Evolutionary conservation across 495 filamentous ascomycete species (phyloP), one percentile per base, ranked within the genome.

Genomic region (Penicillium maclennaniae): DNA sequence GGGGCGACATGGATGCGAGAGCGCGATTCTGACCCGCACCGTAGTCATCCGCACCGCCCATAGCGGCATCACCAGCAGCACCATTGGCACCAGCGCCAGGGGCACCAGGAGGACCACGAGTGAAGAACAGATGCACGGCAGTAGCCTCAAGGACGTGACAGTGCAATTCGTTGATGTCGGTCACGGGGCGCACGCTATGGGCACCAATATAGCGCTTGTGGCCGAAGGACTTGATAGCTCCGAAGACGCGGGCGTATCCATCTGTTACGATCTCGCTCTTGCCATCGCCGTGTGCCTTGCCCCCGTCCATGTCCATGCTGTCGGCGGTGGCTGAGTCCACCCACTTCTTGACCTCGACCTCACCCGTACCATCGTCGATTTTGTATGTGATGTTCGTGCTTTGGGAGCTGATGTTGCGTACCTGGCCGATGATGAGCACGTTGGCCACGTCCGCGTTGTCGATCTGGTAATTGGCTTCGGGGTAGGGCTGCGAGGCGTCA

Each of bases 321-420:
- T 81, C 78, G 10, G 66, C 69, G 7, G 67, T 68, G 50, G 76
- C 73, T 7, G 78, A 66, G 72, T 96, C 89, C 19, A 91, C 74
- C 89, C 90, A 97, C 69, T 88, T 83, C 77, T 96, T 97, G 38
- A 90, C 91, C 76, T 98, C 93, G 50, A 96, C 83, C 25, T 83
- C 77, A 52, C 89, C 93, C 0, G 93, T 97, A 69, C 95, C 93
- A 73, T 98, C 93, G 72, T 97, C 95, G 58, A 97, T 72, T 59
- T 83, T 87, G 81, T 95, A 97, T 28, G 88, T 95, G 54, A 88
- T 79, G 75, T 96, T 95, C 49, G 92, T 96, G 43, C 87, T 78
- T 74, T 95, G 90, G n/a, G 79, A 76, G 64, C 83, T 87, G 69
- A 96, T 84, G 67, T 87, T 84, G 63, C 89, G 88, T 37, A 98